phyloP scores from a whole-genome alignment of 805 yeast species.

The Saccharomycopsis schoenii region DNA sequence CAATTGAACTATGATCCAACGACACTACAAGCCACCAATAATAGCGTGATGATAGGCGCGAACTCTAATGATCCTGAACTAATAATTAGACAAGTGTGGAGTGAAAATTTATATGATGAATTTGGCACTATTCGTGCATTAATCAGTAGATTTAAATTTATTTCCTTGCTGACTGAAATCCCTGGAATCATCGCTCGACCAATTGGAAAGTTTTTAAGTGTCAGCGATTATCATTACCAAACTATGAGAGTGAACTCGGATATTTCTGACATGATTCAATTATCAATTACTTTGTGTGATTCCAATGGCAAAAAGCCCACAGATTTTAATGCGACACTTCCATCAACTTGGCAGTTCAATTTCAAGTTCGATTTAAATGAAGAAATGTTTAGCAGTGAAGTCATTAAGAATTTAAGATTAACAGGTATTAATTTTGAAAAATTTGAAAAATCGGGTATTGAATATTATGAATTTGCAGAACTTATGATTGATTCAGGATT shows the following conservation, averaged over 20 bases:
- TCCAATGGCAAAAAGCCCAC: constrained; percentile 61
- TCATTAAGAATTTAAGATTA: constrained; percentile 66
- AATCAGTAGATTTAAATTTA: constrained; percentile 44
- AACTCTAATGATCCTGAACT: constrained; percentile 9
- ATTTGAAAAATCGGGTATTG: constrained; percentile 71
- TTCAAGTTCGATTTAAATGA: constrained; percentile 66
- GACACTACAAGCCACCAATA: neutral
- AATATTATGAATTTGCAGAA: constrained; percentile 72
- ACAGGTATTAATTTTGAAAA: constrained; percentile 75
- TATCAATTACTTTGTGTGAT: constrained; percentile 71
- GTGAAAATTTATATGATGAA: constrained; percentile 56
- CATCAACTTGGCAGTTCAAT: constrained; percentile 94
- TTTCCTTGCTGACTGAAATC: constrained; percentile 80
- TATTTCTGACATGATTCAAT: constrained; percentile 72
- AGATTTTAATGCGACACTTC: constrained; percentile 28
- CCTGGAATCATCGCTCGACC: constrained; percentile 97
- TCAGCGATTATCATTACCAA: constrained; percentile 91
- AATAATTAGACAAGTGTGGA: constrained; percentile 62
- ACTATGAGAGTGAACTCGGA: constrained; percentile 89
- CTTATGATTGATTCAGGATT: constrained; percentile 78
- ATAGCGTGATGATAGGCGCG: neutral
- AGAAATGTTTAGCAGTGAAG: constrained; percentile 85
- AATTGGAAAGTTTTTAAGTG: constrained; percentile 82
- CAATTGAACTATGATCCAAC: neutral
- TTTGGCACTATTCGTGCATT: constrained; percentile 52